phyloP scores from a whole-genome alignment of 768 basidiomycete species.

The Serendipita indica region DNA sequence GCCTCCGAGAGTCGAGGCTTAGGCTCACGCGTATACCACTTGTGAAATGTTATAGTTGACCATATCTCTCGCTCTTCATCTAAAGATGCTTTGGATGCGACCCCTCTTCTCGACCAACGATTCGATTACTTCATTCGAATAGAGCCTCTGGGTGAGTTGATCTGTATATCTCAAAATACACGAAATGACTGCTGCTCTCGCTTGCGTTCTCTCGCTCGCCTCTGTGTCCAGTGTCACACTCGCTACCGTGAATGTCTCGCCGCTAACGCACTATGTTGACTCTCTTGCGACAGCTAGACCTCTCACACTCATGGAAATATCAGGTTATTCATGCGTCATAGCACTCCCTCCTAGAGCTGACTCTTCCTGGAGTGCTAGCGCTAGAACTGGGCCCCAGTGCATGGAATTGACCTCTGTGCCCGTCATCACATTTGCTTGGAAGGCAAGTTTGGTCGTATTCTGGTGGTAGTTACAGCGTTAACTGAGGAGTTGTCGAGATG shows the following conservation, averaged over 20 bases:
- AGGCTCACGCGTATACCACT: no score
- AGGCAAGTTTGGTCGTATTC: background rate
- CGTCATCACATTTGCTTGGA: constrained; percentile 5
- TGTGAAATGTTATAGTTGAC: no score
- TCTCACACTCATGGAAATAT: background rate
- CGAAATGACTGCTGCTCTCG: no score
- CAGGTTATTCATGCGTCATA: background rate
- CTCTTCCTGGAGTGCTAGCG: background rate
- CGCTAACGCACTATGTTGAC: background rate
- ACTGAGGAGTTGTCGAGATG: background rate
- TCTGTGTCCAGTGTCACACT: background rate
- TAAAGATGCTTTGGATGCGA: no score
- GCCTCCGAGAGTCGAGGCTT: no score
- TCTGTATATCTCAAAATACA: no score
- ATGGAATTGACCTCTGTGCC: background rate
- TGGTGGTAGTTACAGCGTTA: background rate
- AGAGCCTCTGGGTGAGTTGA: no score
- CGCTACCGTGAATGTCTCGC: background rate
- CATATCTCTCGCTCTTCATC: no score
- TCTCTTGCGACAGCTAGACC: background rate
- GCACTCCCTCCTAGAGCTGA: background rate
- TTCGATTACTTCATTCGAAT: no score
- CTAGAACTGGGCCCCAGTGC: background rate
- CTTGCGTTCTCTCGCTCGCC: no score
- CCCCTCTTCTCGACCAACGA: no score